Base-by-base conservation (phyloP, 352 stramenopile species). In the Phytophthora crassamura region DNA sequence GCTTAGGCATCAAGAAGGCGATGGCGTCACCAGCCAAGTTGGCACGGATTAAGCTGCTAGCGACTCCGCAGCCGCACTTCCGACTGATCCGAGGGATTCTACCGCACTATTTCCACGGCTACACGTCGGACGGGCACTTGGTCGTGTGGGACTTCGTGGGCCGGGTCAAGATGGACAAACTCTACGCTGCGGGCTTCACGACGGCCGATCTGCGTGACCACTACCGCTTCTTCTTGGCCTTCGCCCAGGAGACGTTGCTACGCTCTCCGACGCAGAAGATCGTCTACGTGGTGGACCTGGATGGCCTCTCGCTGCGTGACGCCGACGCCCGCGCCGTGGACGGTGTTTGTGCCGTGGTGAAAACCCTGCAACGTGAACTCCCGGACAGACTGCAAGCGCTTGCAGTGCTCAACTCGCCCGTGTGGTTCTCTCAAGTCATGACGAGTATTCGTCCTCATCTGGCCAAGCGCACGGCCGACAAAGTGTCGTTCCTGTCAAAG, bases 381-480 rank as follows among this genome's bases (percentile, higher is more conserved):
- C 86, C 86, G 0, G 84, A 92, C 39, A 82, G 77, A 30, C 54
- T 94, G 10, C 68, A 87, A 30, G 57, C 82, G 1, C 46, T 94
- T 0, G 78, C 79, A 1, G 82, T 94, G 34, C 65, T 92, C 9
- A 92, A 94, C 25, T 67, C 83, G 0, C 86, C 86, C 0, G 81
- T 91, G 32, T 94, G 86, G 86, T 94, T 94, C 56, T 92, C 86
- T 9, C 84, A 94, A 54, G 84, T 92, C 10, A 90, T 92, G 83
- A 69, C 78, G 2, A 69, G 54, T 16, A 63, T 94, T 42, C 77
- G 78, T 25, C 75, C 78, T 2, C 73, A 74, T 18, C 58, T 94
- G 3, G 61, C 80, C 1, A 91, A 88, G 67, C 78, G 74, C 25
- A 92, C 83, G 5, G 62, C 77, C 0, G 83, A 94, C 38, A 92